Base-by-base conservation (phyloP, 2,329 filamentous ascomycete genomes). In the Zalaria sp. region DNA sequence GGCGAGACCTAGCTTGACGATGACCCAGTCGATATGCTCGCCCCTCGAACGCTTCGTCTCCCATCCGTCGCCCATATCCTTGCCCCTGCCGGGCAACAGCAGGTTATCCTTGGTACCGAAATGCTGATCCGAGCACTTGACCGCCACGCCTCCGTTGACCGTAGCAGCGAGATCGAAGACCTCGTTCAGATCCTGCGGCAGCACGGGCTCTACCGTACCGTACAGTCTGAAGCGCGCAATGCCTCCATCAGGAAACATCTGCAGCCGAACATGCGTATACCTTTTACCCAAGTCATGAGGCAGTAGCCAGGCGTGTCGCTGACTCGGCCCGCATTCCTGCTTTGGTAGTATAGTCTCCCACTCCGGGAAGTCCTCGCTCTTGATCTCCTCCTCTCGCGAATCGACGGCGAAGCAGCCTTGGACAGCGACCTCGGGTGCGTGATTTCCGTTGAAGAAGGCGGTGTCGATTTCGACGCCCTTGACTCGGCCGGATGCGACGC, bases 11-110 rank as follows among this genome's bases (percentile, higher is more conserved):
- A 91, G 72, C 38, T 75, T 73, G 48, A 91, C 74, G 50, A 89
- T 77, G n/a, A 78, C 70, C 83, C 85, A 91, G 61, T 91, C 84
- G 18, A 83, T 64, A 59, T 91, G 84, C 58, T 75, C 77, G 39
- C 71, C 77, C 39, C 85, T 68, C 31, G 81, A 85, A 41, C 84
- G 72, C 49, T 80, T 77, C 43, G 84, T 91, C 64, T 91, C 84
- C 84, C 85, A 91, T 5, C 84, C 85, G 57, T 89, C 84, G 39
- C 83, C 81, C 84, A 91, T 91, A 62, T 91, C 82, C 58, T 80
- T 78, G 35, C 83, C 83, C 26, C 83, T 71, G 2, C 82, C 83
- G 0, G 83, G 83, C 3, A 88, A 67, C n/a, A 88, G 71, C 29
- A 89, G 66, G 61, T 89, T 88, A 56, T 83, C 78, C 58, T 82